Evolutionary conservation across 2,329 filamentous ascomycete genomes (phyloP), one percentile per base, ranked within the genome.

Genomic region (Chaetoscypha palmicola): DNA sequence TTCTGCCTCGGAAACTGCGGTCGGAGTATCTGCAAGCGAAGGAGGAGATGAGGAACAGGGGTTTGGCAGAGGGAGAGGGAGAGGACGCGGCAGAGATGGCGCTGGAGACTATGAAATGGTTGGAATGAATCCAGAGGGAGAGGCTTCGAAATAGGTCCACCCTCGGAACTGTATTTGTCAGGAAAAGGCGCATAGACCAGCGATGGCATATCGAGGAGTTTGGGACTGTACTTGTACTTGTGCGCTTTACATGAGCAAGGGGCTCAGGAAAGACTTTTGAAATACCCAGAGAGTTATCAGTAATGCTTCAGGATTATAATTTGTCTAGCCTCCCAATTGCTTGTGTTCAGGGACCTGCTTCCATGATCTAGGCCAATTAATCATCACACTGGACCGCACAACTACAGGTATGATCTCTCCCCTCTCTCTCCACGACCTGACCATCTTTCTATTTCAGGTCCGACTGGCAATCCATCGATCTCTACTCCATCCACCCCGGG

Each of bases 101-200:
- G 70, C 65, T 1, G 76, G 73, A 10, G 76, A 78, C 49, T 85
- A 84, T 62, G 81, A 85, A 62, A 82, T 85, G 78, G 73, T 75
- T 8, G 66, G 68, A 31, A 67, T 79, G 58, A 72, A 72, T 46
- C 62, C 52, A 7, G 58, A 60, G 21, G 58, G 46, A 17, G 56
- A 55, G 22, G 46, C 41, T 28, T 21, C 19, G 12, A 34, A 28
- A 28, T 28, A 28, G n/a, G n/a, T n/a, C n/a, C n/a, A n/a, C n/a
- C n/a, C n/a, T n/a, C n/a, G n/a, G n/a, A n/a, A n/a, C n/a, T n/a
- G n/a, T n/a, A n/a, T n/a, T n/a, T n/a, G n/a, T n/a, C n/a, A n/a
- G n/a, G n/a, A n/a, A n/a, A n/a, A n/a, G 44, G 38, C n/a, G 45
- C 20, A 41, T 39, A 32, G 35, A 26, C 20, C 28, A 10, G 8